Conservation (phyloP, 1,139 yeast species). For the Diutina rugosa region DNA sequence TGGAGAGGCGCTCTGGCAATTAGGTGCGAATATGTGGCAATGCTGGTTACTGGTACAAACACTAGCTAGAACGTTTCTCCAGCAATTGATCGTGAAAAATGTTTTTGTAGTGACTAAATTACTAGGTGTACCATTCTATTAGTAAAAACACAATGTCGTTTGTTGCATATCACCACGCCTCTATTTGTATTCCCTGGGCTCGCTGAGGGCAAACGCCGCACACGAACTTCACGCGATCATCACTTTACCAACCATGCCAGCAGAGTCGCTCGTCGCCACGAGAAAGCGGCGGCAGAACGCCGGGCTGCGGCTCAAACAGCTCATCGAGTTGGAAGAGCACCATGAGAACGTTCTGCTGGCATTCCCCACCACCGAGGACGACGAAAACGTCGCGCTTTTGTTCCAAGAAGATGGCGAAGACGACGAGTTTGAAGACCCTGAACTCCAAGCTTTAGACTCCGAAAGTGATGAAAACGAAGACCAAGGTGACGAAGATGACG, state of each 20-base stretch:
- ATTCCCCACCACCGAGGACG: constrained; percentile 37
- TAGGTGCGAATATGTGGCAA: not conserved
- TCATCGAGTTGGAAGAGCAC: constrained; percentile 57
- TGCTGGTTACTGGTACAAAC: too few relatives aligned
- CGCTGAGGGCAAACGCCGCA: not conserved
- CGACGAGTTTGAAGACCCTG: constrained; percentile 46
- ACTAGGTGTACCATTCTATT: too few relatives aligned
- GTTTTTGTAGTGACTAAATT: too few relatives aligned
- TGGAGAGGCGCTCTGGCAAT: not conserved
- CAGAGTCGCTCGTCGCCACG: constrained; percentile 39
- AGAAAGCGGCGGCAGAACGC: constrained; percentile 79
- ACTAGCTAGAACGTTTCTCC: too few relatives aligned
- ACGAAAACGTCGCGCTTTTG: constrained; percentile 60
- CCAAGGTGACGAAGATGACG: constrained; percentile 12
- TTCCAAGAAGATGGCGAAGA: constrained; percentile 83
- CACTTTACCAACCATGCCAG: not conserved
- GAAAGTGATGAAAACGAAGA: constrained; percentile 16
- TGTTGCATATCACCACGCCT: too few relatives aligned
- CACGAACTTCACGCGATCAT: not conserved
- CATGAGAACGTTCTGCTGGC: constrained; percentile 19
- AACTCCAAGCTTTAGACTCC: constrained; percentile 10
- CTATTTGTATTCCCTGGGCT: too few relatives aligned
- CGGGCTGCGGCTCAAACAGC: constrained; percentile 67
- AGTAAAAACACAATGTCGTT: too few relatives aligned
- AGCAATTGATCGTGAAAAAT: too few relatives aligned